Evolutionary conservation across 192 early-diverging fungal genomes (phyloP).

Genomic region (Coemansia sp.): DNA sequence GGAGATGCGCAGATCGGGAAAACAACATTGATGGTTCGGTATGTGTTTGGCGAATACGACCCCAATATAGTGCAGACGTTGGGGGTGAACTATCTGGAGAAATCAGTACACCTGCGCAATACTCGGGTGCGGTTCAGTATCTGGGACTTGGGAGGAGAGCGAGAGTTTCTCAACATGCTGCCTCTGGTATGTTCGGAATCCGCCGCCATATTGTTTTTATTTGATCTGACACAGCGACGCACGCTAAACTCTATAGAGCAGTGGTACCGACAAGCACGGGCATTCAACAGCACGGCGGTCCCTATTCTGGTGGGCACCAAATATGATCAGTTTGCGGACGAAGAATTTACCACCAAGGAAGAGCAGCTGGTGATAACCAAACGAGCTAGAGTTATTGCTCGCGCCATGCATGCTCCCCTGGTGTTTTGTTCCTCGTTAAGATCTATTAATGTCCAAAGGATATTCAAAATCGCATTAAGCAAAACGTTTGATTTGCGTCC

Average conservation of each 20-base stretch:
- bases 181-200: slow-evolving; percentile 97
- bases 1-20: slow-evolving; percentile 97
- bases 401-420: slow-evolving; percentile 92
- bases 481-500: slow-evolving; percentile 93
- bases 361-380: slow-evolving; percentile 92
- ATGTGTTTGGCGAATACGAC: slow-evolving; percentile 92
- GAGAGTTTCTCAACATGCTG: slow-evolving; percentile 96
- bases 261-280: slow-evolving; percentile 94
- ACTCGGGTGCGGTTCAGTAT: slow-evolving; percentile 95
- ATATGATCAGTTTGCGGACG: slow-evolving; percentile 85
- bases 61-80: slow-evolving; percentile 95
- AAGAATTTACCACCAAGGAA: slow-evolving; percentile 63
- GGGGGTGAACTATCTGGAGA: slow-evolving; percentile 97
- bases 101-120: slow-evolving; percentile 84
- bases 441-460: slow-evolving; percentile 95
- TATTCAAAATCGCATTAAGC: slow-evolving; percentile 93
- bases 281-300: slow-evolving; percentile 93
- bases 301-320: slow-evolving; percentile 95
- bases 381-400: slow-evolving; percentile 84
- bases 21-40: slow-evolving; percentile 95
- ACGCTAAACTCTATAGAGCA: slow-evolving; percentile 92
- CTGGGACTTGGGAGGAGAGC: slow-evolving; percentile 96
- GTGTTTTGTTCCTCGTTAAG: slow-evolving; percentile 93
- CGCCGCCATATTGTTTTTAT: slow-evolving; percentile 92
- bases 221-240: slow-evolving; percentile 88